These are phyloP conservation scores for Ogataea philodendri DNA, from an alignment of 805 yeast genomes.

Conservation along the genomic window DNA sequence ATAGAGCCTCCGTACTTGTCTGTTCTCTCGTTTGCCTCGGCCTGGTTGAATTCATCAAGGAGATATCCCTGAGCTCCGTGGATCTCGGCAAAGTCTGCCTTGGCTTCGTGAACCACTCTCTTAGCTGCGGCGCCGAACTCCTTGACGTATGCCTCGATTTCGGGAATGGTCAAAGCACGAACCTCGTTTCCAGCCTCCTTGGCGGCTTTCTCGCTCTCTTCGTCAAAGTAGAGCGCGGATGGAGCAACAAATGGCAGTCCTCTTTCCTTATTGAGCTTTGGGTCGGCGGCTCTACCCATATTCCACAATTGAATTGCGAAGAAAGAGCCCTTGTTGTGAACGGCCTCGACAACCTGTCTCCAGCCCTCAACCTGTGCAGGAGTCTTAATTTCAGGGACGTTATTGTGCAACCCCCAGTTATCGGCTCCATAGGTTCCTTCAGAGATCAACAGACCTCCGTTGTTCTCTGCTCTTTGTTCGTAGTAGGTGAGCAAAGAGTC, in stretches of 20 bases:
- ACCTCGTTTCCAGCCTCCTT: conserved; percentile 42
- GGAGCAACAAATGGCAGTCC: conserved; percentile 39
- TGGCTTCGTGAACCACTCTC: conserved; percentile 37
- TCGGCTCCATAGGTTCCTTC: conserved; percentile 53
- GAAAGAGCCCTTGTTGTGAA: conserved; percentile 48
- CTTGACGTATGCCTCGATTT: too few species aligned
- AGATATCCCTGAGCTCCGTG: conserved; percentile 43
- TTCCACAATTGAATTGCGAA: conserved; percentile 50
- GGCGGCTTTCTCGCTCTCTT: conserved; percentile 33
- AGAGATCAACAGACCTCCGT: conserved; percentile 57
- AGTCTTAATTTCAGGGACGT: conserved; percentile 49
- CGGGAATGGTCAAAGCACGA: too few species aligned
- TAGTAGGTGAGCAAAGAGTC: conserved; percentile 50
- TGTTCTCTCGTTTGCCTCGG: conserved; percentile 37
- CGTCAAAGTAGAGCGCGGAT: conserved; percentile 24
- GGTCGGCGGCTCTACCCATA: conserved; percentile 38
- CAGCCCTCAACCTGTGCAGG: conserved; percentile 46
- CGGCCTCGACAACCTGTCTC: conserved; percentile 43
- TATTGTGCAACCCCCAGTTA: conserved; percentile 40
- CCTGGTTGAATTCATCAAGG: conserved; percentile 40
- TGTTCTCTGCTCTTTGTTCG: conserved; percentile 51
- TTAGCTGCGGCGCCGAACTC: conserved; percentile 45
- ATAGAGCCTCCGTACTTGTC: conserved; percentile 44
- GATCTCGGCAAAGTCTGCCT: conserved; percentile 42
- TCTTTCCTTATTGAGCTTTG: conserved; percentile 35